Evolutionary conservation across 139 green algal species (phyloP).

Genomic region (Asterochloris erici): DNA sequence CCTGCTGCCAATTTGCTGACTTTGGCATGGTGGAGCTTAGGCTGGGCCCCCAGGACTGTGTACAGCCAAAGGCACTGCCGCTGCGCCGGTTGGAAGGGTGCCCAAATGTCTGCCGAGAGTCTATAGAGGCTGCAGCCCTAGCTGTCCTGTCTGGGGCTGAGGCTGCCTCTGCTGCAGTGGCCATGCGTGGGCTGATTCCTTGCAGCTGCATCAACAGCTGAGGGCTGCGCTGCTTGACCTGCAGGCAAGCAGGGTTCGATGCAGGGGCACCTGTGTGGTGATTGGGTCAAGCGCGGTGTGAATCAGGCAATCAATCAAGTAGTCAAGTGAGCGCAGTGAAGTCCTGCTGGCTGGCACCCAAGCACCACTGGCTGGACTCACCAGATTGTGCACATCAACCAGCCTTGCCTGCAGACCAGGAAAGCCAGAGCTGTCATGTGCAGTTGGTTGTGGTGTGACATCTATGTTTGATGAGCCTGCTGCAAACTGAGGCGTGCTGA

Average conservation of each 20-base stretch:
- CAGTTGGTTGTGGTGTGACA: too few relatives aligned
- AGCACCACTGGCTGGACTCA: not conserved
- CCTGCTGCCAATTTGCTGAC: too few relatives aligned
- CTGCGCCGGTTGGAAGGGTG: too few relatives aligned
- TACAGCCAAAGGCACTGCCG: too few relatives aligned
- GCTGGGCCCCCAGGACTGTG: too few relatives aligned
- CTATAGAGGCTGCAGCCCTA: too few relatives aligned
- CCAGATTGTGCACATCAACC: not conserved
- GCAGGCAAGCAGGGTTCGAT: slow-evolving; percentile 8
- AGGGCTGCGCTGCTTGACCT: slow-evolving; percentile 68
- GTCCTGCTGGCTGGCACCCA: not conserved
- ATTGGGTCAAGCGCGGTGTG: not conserved
- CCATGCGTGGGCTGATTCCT: slow-evolving; percentile 35
- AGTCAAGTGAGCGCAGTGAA: not conserved
- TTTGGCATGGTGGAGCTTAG: too few relatives aligned
- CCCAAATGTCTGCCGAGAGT: too few relatives aligned
- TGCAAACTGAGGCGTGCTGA: slow-evolving; percentile 38
- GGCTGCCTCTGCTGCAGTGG: too few relatives aligned
- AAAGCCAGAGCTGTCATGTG: slow-evolving; percentile 49
- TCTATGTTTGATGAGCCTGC: too few relatives aligned
- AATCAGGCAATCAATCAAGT: not conserved
- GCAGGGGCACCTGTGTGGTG: not conserved
- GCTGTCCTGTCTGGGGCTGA: too few relatives aligned
- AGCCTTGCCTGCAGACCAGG: not conserved
- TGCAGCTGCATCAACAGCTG: slow-evolving; percentile 65